Evolutionary conservation across 257 asterid species (phyloP), one percentile per base, ranked within the genome.

Genomic region (Henckelia pumila): DNA sequence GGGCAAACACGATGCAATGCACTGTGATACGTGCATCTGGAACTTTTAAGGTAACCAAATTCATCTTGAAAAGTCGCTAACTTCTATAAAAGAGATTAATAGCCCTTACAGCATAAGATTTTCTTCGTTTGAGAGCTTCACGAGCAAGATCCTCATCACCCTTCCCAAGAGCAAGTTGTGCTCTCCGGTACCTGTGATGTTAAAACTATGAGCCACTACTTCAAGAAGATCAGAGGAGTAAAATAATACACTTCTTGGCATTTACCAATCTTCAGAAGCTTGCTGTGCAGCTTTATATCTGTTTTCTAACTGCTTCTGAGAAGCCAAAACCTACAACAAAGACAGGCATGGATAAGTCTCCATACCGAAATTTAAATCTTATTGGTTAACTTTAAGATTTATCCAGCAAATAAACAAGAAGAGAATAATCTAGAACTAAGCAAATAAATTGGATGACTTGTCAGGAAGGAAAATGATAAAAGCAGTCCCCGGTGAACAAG

Each of bases 61-160:
- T 30, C 63, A 32, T 67, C 17, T 56, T 59, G 52, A 69, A 53
- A 37, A 16, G 59, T 68, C 44, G n/a, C 61, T 25, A 56, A 13
- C 14, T 21, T 64, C 53, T 35, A 23, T 47, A n/a, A 56, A 28
- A 52, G 60, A 61, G 63, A 17, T 62, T 24, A 23, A 28, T 56
- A 37, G 64, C 69, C 37, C 85, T 83, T 84, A 94, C 99, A 69
- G 93, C 88, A 78, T 85, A 94, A 71, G 95, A 75, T 82, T 94
- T 94, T 74, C 95, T 83, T 73, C 99, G 89, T 77, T 90, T 88
- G 23, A 94, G 95, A 66, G 99, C 99, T 80, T 94, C 97, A 84
- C 97, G 97, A 70, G 99, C 97, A 84, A 94, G 99, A 64, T 94
- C 96, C 60, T 94, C 99, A 19, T 85, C 97, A 56, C 96, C 99